A percentile compares a stretch with the other conserved stretches of the same genome.
Evolutionary conservation across 2,329 filamentous ascomycete genomes (phyloP).

Genomic region (Graphilbum ipis-grandicollis): DNA sequence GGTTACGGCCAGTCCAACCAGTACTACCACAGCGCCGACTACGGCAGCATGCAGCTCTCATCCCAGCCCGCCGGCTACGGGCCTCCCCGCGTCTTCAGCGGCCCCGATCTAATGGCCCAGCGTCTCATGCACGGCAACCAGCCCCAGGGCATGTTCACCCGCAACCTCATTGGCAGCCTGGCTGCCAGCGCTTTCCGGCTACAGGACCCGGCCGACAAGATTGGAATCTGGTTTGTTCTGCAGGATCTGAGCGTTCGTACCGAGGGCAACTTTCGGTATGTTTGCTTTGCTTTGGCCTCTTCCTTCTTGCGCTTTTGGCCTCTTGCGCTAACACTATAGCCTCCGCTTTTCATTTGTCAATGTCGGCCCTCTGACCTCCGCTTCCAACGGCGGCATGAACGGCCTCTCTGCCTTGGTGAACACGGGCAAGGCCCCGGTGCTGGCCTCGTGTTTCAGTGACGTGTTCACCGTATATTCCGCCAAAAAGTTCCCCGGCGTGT

Average conservation of each 20-base stretch:
- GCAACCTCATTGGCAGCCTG: conserved; percentile 85
- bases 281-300: conserved; percentile 5
- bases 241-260: conserved; percentile 91
- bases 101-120: conserved; percentile 15
- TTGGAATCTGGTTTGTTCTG: conserved; percentile 91
- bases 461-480: conserved; percentile 88
- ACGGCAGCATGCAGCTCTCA: conserved; percentile 6
- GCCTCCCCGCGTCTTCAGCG: conserved; percentile 12
- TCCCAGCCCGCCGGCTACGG: conserved; percentile 12
- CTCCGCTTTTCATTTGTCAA: conserved; percentile 66
- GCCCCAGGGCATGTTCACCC: conserved; percentile 74
- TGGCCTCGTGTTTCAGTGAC: conserved; percentile 75
- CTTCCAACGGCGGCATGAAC: conserved; percentile 17
- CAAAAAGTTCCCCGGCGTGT: conserved; percentile 96
- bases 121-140: conserved; percentile 25
- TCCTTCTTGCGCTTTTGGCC: conserved; percentile 1
- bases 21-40: conserved; percentile 13
- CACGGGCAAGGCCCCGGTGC: conserved; percentile 58
- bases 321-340: conserved; percentile 17
- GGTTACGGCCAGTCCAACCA: conserved; percentile 18
- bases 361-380: conserved; percentile 39
- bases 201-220: conserved; percentile 59
- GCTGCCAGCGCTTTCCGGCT: conserved; percentile 78
- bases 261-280: conserved; percentile 76
- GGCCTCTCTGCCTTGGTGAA: conserved; percentile 39